Evolutionary conservation across 805 yeast genomes (phyloP), one percentile per base, ranked within the genome.

Genomic region (Candida alai): DNA sequence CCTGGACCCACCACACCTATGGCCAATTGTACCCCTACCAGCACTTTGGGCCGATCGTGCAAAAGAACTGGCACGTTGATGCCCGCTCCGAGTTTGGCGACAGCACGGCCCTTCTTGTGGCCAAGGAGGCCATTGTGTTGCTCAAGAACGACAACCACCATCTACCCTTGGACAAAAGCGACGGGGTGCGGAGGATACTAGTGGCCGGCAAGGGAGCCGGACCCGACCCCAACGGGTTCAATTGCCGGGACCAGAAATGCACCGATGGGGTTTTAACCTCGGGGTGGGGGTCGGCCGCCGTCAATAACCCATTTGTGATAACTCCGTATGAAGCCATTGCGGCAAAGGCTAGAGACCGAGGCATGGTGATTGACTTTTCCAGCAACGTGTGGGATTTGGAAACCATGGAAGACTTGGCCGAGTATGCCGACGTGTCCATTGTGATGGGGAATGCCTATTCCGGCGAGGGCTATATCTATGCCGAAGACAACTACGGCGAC

Each of bases 241-340:
- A 70, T 43, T 70, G 76, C 36, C 68, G 62, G 38, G 81, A 76
- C 47, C 75, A 71, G 47, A 65, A 62, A 30, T 68, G 76, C 40
- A 61, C 62, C 8, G 66, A 71, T 37, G 85, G 84, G 2, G 68
- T 74, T 2, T 47, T 78, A 26, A 70, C 74, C 21, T 63, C 72
- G 19, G 84, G 84, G 10, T 75, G 84, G 79, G 85, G 84, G 0
- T 77, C 84, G 4, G 77, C 81, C 1, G 63, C 78, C 8, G 79
- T 70, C 11, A 70, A 65, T 42, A 69, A 74, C 27, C 78, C 80
- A 2, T 74, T 60, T 48, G 72, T 75, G 4, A 61, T 74, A n/a
- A 70, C 81, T 1, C 83, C 84, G 0, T 64, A 64, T 38, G 80
- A 76, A 47, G 80, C 76, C 1, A 68, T 78, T 24, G 59, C 70